Percentiles rank a stretch among this genome's conserved stretches.
phyloP scores from a whole-genome alignment of 495 filamentous ascomycete genomes.

The Bathelium albidoporum region DNA sequence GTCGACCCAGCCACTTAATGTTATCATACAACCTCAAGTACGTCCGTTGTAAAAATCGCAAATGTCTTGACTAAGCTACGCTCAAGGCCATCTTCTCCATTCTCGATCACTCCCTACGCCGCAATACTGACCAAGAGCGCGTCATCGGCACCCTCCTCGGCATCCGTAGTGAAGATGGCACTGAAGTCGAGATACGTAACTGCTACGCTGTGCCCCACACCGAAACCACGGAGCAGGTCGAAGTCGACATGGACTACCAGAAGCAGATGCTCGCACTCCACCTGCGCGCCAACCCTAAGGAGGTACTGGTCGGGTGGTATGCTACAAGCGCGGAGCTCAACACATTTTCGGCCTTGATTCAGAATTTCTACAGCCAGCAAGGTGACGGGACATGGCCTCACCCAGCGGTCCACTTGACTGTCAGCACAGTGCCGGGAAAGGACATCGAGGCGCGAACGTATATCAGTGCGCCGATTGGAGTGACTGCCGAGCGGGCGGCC shows the following conservation, averaged over 20 bases:
- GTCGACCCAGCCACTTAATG: conserved; percentile 78
- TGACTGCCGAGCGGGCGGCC: conserved; percentile 84
- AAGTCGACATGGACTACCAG: conserved; percentile 99
- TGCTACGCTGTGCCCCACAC: conserved; percentile 97
- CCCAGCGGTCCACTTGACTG: conserved; percentile 90
- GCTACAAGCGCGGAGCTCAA: conserved; percentile 92
- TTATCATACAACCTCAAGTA: conserved; percentile 87
- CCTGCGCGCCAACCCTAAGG: conserved; percentile 84
- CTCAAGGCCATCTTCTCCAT: conserved; percentile 74
- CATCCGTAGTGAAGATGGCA: conserved; percentile 85
- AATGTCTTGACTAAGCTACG: background rate
- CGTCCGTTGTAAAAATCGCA: background rate
- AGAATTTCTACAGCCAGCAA: conserved; percentile 97
- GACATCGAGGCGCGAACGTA: conserved; percentile 81
- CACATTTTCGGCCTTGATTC: conserved; percentile 94
- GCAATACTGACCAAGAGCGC: conserved; percentile 78
- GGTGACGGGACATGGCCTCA: conserved; percentile 94
- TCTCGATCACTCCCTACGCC: conserved; percentile 89
- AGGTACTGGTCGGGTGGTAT: conserved; percentile 95
- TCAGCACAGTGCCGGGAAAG: conserved; percentile 74
- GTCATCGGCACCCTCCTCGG: conserved; percentile 95
- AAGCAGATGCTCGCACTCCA: conserved; percentile 96
- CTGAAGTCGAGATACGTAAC: conserved; percentile 86
- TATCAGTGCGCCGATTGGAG: conserved; percentile 87
- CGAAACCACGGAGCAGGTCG: conserved; percentile 95